phyloP scores from a whole-genome alignment of 352 stramenopile species.

The Phytophthora cactorum region DNA sequence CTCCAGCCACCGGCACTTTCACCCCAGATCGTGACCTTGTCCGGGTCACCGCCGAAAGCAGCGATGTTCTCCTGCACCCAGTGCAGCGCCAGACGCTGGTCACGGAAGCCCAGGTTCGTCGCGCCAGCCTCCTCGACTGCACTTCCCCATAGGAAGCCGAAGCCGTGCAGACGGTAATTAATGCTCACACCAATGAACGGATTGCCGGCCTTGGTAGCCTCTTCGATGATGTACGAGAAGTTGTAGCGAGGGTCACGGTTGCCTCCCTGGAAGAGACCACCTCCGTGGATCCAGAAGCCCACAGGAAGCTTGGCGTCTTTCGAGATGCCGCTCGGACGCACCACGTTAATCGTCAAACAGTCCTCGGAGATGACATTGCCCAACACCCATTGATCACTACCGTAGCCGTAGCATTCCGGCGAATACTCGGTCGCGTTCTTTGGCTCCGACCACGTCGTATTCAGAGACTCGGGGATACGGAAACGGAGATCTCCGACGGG shows the following conservation, averaged over 20 bases:
- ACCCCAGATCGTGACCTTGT: constrained; percentile 34
- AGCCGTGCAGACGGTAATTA: constrained; percentile 43
- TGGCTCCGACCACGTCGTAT: constrained; percentile 24
- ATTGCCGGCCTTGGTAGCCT: constrained; percentile 25
- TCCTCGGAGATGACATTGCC: constrained; percentile 30
- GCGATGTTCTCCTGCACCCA: constrained; percentile 35
- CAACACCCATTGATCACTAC: constrained; percentile 31
- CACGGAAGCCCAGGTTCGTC: constrained; percentile 85
- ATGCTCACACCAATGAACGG: constrained; percentile 47
- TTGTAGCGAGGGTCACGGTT: constrained; percentile 40
- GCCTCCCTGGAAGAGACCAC: constrained; percentile 32
- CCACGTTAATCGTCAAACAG: constrained; percentile 31
- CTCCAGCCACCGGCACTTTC: constrained; percentile 55
- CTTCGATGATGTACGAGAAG: constrained; percentile 36
- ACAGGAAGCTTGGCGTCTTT: constrained; percentile 27
- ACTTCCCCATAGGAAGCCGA: constrained; percentile 41
- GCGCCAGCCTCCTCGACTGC: constrained; percentile 47
- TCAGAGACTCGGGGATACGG: constrained; percentile 16
- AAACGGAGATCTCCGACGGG: constrained; percentile 34
- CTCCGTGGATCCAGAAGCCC: constrained; percentile 35
- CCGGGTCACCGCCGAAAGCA: constrained; percentile 25
- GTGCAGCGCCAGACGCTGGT: constrained; percentile 81
- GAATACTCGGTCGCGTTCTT: constrained; percentile 53
- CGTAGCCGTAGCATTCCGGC: constrained; percentile 35
- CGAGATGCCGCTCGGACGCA: constrained; percentile 35